phyloP scores from a whole-genome alignment of 305 asterid genomes.

The Plantago lanceolata region DNA sequence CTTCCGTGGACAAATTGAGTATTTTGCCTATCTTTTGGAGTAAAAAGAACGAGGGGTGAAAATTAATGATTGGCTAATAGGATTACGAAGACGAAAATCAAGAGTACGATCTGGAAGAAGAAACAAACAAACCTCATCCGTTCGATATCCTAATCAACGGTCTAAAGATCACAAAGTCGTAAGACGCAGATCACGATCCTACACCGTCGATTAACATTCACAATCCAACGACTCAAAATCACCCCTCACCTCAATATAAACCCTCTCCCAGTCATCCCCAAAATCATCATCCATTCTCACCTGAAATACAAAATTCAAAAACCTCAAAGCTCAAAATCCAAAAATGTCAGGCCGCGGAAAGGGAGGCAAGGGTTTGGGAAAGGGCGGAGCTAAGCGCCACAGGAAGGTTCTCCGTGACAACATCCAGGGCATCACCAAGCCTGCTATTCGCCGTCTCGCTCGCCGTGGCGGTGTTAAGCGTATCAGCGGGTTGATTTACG shows the following conservation, averaged over 20 bases:
- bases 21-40: too few relatives aligned
- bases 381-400: constrained; percentile 48
- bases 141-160: constrained; percentile 12
- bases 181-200: constrained; percentile 22
- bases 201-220: constrained; percentile 16
- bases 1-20: too few relatives aligned
- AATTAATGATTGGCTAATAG: too few relatives aligned
- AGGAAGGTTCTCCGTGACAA: constrained; percentile 43
- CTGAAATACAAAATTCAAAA: neutral
- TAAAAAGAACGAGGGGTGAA: too few relatives aligned
- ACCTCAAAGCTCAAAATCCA: neutral
- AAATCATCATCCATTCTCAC: neutral
- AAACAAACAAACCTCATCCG: too few relatives aligned
- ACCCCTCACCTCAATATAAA: constrained; percentile 21
- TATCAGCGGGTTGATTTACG: constrained; percentile 37
- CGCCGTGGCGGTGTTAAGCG: constrained; percentile 45
- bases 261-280: neutral
- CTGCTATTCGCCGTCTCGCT: constrained; percentile 43
- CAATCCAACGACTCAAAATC: constrained; percentile 23
- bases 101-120: too few relatives aligned
- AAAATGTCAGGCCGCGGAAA: constrained; percentile 41
- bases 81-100: too few relatives aligned
- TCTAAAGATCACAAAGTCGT: neutral
- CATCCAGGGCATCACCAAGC: constrained; percentile 42
- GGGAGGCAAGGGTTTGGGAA: constrained; percentile 50